Base-by-base conservation (phyloP, 1,284 basidiomycete species). In the Cutaneotrichosporon sp. region DNA sequence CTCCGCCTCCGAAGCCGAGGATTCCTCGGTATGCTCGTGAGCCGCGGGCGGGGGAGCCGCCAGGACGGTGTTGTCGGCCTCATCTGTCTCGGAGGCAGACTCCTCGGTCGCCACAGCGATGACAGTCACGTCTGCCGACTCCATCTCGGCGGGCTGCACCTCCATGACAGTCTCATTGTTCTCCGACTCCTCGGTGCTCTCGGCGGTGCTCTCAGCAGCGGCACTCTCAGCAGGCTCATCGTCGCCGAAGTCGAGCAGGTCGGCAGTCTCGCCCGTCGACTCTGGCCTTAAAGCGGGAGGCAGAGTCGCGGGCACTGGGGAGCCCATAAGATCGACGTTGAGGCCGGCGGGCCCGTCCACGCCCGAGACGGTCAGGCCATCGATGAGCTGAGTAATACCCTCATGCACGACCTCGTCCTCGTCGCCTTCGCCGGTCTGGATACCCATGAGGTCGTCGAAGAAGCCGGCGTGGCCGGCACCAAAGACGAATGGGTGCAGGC, bases 371-470 rank as follows among this genome's bases (percentile, higher is more conserved):
- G 33, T 31, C 2, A 56, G 54, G n/a, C 42, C 34, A 22, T 54
- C 51, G 3, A 58, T 47, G 34, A 20, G 16, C 52, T 58, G 46
- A 3, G 46, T 56, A 20, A 46, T 31, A 3, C 25, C 47, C 10
- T 61, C 42, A 33, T 49, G 31, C 25, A 49, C 59, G 2, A 55
- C 56, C 29, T 56, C 49, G 16, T 38, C 54, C 25, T 59, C 60
- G 6, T 53, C 60, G 20, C 4, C 43, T 13, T 20, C 57, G 33
- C 53, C 58, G 22, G 25, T 29, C 56, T 47, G 54, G 43, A 46
- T 56, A 7, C 56, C 56, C 59, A 66, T 58, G 6, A 66, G 45
- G 16, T 63, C 65, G 25, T 53, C 46, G n/a, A 63, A 54, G 24
- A 59, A 54, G 10, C 57, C 54, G 2, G 22, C 54, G 25, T n/a